Evolutionary conservation across 75 land plant genomes (phyloP), one percentile per base, ranked within the genome.

Genomic region (Isoetes taiwanensis): DNA sequence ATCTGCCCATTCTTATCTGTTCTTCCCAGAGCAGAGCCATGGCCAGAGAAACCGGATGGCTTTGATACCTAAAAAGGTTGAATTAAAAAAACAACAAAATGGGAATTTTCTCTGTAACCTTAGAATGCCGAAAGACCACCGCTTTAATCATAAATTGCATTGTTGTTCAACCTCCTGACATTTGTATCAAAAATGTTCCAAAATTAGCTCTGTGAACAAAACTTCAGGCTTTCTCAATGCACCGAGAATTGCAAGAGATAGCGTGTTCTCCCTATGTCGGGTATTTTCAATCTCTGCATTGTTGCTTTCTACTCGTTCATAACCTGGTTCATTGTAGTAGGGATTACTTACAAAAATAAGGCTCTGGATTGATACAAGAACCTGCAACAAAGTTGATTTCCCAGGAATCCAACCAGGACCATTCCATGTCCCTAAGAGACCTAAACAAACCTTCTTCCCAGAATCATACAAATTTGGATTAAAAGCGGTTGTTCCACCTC

Each of bases 251-350:
- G 75, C 63, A n/a, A 52, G 35, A 8, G 30, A 32, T 5, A 72
- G 65, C 12, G 75, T 72, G 41, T 72, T 72, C 19, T 54, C 43
- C 17, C 65, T 64, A 34, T 58, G 69, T 1, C 54, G 48, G 55
- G 28, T 30, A 19, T 64, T 54, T n/a, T 69, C 72, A 41, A 54
- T 69, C 46, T 69, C 62, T 33, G 61, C 8, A 52, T 48, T 53
- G 34, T 57, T 21, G 24, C 40, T 53, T 28, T 40, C 46, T 42
- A 32, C 32, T 29, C 2, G 17, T 54, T 72, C 73, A 57, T 29
- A 63, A 8, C 75, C 75, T 25, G 75, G 75, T 39, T 72, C 75
- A 56, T 72, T 72, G 43, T 69, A 72, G 54, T 54, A 72, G 9
- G 75, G 75, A 27, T 72, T 59, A 9, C 32, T 48, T 16, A 72